phyloP scores from a whole-genome alignment of 768 basidiomycete species.

The Mycena sanguinolenta region DNA sequence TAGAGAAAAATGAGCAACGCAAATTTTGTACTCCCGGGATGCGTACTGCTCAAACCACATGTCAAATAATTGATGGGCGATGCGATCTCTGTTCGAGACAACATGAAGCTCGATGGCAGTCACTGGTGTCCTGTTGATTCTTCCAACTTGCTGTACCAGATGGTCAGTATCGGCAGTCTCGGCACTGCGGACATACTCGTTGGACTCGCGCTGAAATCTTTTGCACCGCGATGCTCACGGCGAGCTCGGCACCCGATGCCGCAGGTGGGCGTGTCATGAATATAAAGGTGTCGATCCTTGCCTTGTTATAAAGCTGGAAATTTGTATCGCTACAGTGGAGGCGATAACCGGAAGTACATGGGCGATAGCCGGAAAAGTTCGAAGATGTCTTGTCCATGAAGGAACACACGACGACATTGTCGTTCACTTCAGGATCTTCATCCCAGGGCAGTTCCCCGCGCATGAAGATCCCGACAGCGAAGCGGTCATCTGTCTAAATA shows the following conservation, averaged over 20 bases:
- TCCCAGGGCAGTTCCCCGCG: conserved; percentile 70
- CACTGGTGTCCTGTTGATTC: conserved; percentile 65
- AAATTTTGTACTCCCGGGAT: not conserved
- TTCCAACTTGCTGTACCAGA: conserved; percentile 67
- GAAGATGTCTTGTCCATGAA: conserved; percentile 69
- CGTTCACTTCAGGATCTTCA: conserved; percentile 68
- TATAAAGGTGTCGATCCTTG: conserved; percentile 68
- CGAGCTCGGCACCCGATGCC: conserved; percentile 60
- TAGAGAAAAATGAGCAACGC: conserved; percentile 33
- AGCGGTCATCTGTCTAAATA: conserved; percentile 69
- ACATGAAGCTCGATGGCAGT: conserved; percentile 74
- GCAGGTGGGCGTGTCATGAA: conserved; percentile 65
- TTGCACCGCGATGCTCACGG: conserved; percentile 71
- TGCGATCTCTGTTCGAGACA: conserved; percentile 75
- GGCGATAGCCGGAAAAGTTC: conserved; percentile 61
- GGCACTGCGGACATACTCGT: conserved; percentile 47
- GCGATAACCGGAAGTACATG: conserved; percentile 66
- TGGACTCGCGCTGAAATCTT: conserved; percentile 70
- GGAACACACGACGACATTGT: conserved; percentile 73
- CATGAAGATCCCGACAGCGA: conserved; percentile 75
- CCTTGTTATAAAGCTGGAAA: conserved; percentile 71
- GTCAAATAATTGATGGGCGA: conserved; percentile 77
- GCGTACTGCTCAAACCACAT: conserved; percentile 77
- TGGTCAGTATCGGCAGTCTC: not conserved
- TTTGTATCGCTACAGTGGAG: conserved; percentile 68